Conservation (phyloP, 805 yeast species). For the Schwanniomyces sp. region DNA sequence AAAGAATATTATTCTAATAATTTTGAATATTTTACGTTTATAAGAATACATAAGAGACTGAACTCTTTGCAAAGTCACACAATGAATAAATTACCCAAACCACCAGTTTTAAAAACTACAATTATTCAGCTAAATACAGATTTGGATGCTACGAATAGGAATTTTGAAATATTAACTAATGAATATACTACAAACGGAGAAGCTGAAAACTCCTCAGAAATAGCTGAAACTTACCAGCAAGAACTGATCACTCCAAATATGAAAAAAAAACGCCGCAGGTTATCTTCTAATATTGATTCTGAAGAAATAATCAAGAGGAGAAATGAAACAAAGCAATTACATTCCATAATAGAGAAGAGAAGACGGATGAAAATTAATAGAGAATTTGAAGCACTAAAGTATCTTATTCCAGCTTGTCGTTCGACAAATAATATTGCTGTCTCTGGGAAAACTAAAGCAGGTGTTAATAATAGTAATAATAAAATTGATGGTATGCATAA, state of each 20-base stretch:
- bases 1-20: too few species aligned
- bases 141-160: conserved; percentile 40
- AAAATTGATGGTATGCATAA: conserved; percentile 72
- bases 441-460: background rate
- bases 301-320: conserved; percentile 43
- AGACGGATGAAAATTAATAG: conserved; percentile 77
- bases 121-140: conserved; percentile 45
- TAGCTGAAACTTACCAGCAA: conserved; percentile 1
- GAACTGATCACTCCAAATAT: conserved; percentile 1
- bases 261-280: conserved; percentile 40
- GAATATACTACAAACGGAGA: conserved; percentile 23
- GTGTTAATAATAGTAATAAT: conserved; percentile 24
- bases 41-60: too few species aligned
- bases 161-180: conserved; percentile 43
- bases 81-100: conserved; percentile 26
- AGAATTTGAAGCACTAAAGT: conserved; percentile 79
- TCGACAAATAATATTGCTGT: conserved; percentile 29
- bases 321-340: conserved; percentile 48
- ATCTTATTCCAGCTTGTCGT: conserved; percentile 77
- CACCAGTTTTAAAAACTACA: conserved; percentile 45
- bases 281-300: conserved; percentile 36
- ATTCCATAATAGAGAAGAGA: conserved; percentile 77
- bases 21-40: too few species aligned
- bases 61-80: background rate
- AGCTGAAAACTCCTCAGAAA: conserved; percentile 1